A percentile compares a stretch with the other conserved stretches of the same genome.
Conservation (phyloP, 78 protist genomes). For the Diacronema lutheri region DNA sequence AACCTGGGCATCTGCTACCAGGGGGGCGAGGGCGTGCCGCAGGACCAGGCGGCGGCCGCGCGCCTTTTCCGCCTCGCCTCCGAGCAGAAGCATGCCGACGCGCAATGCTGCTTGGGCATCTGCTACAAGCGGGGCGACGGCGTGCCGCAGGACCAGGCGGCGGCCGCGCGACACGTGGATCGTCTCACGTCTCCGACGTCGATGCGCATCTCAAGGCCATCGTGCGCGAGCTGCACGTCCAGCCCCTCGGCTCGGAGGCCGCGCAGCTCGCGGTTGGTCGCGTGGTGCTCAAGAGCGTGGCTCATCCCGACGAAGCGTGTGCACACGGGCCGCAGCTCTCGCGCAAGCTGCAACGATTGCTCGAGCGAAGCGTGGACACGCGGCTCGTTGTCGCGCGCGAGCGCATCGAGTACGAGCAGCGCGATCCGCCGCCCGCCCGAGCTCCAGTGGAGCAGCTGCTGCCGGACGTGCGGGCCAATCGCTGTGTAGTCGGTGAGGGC, state of each 20-base stretch:
- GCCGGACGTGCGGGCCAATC: neutral
- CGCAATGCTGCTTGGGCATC: too few relatives aligned
- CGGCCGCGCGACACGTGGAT: too few relatives aligned
- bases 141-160: too few relatives aligned
- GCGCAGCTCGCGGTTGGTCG: neutral
- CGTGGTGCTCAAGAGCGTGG: neutral
- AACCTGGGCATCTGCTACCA: too few relatives aligned
- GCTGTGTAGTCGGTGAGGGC: neutral
- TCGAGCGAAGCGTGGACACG: neutral
- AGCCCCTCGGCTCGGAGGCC: neutral
- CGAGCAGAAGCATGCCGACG: too few relatives aligned
- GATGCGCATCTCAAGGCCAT: too few relatives aligned
- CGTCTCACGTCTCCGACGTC: too few relatives aligned
- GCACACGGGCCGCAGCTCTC: neutral
- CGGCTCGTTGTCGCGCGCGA: neutral
- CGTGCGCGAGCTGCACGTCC: neutral
- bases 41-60: too few relatives aligned
- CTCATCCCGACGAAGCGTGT: neutral
- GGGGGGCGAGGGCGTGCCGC: too few relatives aligned
- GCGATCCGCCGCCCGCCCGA: neutral
- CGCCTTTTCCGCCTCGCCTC: too few relatives aligned
- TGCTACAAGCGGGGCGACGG: too few relatives aligned
- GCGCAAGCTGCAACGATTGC: neutral
- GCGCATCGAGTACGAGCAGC: neutral
- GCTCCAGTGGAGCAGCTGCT: neutral